Evolutionary conservation across 2,329 filamentous ascomycete species (phyloP), one percentile per base, ranked within the genome.

Genomic region (Aspergillus sojae): DNA sequence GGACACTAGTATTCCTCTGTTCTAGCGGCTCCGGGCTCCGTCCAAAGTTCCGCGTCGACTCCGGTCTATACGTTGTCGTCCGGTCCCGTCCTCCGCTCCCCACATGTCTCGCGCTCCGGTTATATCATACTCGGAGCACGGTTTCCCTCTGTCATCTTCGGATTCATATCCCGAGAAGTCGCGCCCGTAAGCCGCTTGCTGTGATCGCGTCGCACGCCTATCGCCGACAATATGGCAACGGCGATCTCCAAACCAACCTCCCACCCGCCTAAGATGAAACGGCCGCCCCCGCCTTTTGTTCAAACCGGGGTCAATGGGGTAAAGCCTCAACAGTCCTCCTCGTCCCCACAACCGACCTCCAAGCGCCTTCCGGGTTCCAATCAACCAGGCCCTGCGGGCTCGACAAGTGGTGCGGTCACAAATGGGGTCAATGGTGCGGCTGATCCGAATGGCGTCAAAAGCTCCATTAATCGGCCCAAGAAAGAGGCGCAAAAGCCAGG

Each of bases 251-350:
- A 80, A 70, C 77, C 77, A 56, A 73, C 76, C 62, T 75, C 80
- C 57, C 76, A 81, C 69, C 75, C 81, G 64, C 74, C 77, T 68
- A 93, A 92, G 79, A 84, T 87, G 67, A 93, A 92, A 79, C 88
- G 89, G 41, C 88, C 88, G 65, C 81, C 86, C 58, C 88, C 88
- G 43, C 84, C 89, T 54, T 85, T 87, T 52, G 86, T 90, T 62
- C 89, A 90, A 75, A 85, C 87, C 57, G 78, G 79, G 63, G 70
- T 78, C 64, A 91, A 91, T 77, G 88, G 88, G 39, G 79, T 81
- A 63, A 81, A 81, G 67, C 78, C 86, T 28, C 84, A 85, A 1
- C 84, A 86, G 64, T 85, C 87, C 4, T 89, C 88, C 2, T 84
- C 88, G n/a, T 84, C 84, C 4, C 83, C 84, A 45, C 80, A 81